These are phyloP conservation scores for Papilionanthe hybrid DNA, from an alignment of 116 monocot genomes.

Conservation along the genomic window DNA sequence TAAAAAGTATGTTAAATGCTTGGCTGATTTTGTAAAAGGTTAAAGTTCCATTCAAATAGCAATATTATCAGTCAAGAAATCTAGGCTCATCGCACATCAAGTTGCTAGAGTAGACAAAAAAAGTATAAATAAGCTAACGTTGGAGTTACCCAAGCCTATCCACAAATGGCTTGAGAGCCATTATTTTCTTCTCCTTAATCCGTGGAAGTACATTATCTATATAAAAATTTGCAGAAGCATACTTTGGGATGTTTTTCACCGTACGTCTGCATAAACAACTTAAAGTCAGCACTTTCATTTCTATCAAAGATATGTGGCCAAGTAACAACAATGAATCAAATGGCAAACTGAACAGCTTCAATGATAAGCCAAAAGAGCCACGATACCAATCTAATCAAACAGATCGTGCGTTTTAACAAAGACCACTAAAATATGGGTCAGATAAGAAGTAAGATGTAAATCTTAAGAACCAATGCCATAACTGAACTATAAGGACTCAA, in stretches of 20 bases:
- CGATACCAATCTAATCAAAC: background rate
- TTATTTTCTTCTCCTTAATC: conserved; percentile 91
- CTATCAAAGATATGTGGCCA: background rate
- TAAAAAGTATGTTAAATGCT: background rate
- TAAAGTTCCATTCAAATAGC: background rate
- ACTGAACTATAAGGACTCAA: background rate
- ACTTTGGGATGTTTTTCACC: conserved; percentile 96
- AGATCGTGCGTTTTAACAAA: background rate
- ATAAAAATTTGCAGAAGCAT: conserved; percentile 95
- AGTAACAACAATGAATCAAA: background rate
- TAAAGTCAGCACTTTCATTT: background rate
- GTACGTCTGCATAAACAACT: conserved; percentile 50
- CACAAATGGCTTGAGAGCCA: conserved; percentile 97
- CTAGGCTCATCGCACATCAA: background rate
- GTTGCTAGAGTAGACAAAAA: background rate
- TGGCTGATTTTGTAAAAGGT: background rate
- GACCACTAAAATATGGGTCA: background rate
- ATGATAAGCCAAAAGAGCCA: background rate
- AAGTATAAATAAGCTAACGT: background rate
- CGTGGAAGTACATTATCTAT: conserved; percentile 97
- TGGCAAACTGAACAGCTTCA: background rate
- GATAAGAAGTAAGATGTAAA: background rate
- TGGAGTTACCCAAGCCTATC: conserved; percentile 86
- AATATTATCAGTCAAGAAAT: background rate
- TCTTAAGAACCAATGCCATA: background rate